These are phyloP conservation scores for Ulmus americana DNA, from an alignment of 331 rosid species.

Conservation along the genomic window DNA sequence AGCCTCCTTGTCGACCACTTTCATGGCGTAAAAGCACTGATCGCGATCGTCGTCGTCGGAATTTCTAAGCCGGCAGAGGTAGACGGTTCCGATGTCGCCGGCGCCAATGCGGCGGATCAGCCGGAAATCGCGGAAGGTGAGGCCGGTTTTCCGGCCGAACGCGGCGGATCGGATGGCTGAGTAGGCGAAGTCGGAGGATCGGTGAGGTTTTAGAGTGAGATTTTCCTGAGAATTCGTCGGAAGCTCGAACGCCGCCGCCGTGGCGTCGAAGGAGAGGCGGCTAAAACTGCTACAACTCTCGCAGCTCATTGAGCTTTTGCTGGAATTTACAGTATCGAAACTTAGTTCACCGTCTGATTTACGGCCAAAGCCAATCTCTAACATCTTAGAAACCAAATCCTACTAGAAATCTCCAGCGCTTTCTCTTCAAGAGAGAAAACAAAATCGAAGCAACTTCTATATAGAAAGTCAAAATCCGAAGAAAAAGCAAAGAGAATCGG, in stretches of 20 bases:
- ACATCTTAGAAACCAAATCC: conserved; percentile 31
- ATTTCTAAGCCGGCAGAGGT: conserved; percentile 57
- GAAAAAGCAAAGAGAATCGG: conserved; percentile 7
- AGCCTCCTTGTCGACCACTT: conserved; percentile 86
- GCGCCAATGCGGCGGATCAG: conserved; percentile 74
- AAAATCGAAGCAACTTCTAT: not conserved
- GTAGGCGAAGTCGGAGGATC: conserved; percentile 88
- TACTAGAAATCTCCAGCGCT: not conserved
- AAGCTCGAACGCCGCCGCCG: conserved; percentile 19
- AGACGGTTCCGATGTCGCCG: conserved; percentile 91
- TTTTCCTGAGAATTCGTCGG: conserved; percentile 21
- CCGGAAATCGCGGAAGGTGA: conserved; percentile 71
- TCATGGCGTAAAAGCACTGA: conserved; percentile 70
- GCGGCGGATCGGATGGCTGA: conserved; percentile 69
- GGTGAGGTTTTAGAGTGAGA: conserved; percentile 67
- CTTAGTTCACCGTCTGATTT: conserved; percentile 58
- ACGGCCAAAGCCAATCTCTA: conserved; percentile 39
- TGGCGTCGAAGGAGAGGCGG: conserved; percentile 78
- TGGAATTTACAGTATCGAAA: conserved; percentile 51
- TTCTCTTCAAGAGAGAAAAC: conserved; percentile 6
- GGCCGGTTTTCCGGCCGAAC: conserved; percentile 39
- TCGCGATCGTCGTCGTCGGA: conserved; percentile 6
- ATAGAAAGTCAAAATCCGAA: not conserved
- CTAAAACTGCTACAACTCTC: conserved; percentile 89
- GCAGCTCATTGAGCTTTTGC: conserved; percentile 75